phyloP scores from a whole-genome alignment of 2,329 filamentous ascomycete genomes.

The Zasmidium cellare region DNA sequence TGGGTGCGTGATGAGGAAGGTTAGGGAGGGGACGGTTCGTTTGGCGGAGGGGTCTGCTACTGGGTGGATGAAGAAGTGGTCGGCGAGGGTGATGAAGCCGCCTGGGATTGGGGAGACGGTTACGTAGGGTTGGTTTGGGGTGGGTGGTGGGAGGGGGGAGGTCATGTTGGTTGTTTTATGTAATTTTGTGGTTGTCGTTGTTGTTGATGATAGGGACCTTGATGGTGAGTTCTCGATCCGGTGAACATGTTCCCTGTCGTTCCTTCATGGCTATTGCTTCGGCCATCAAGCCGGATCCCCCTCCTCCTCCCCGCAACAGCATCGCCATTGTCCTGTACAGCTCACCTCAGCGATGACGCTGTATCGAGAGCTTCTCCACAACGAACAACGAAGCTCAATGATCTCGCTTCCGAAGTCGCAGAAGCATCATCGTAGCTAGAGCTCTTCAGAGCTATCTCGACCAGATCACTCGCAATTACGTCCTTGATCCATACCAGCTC shows the following conservation, averaged over 20 bases:
- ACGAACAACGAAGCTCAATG: neutral
- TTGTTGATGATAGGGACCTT: neutral
- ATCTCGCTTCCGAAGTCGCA: neutral
- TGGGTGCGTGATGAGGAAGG: slow-evolving; percentile 54
- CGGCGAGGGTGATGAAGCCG: slow-evolving; percentile 33
- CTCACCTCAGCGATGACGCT: neutral
- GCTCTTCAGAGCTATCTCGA: neutral
- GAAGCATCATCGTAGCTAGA: neutral
- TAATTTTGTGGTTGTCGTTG: neutral
- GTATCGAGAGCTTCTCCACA: neutral
- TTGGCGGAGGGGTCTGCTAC: slow-evolving; percentile 45
- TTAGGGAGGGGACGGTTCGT: slow-evolving; percentile 54
- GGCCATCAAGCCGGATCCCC: neutral
- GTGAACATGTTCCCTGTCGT: no score
- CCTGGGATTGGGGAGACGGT: slow-evolving; percentile 33
- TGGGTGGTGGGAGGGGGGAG: slow-evolving; percentile 23
- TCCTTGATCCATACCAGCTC: neutral
- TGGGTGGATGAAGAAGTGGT: slow-evolving; percentile 31
- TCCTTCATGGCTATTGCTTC: no score
- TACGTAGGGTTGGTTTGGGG: slow-evolving; percentile 28
- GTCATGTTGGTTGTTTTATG: slow-evolving; percentile 4
- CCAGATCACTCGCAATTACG: neutral
- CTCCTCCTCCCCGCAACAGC: neutral
- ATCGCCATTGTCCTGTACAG: neutral
- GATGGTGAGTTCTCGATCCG: neutral